A percentile compares a stretch with the other conserved stretches of the same genome.
Evolutionary conservation across 2,329 filamentous ascomycete genomes (phyloP).

Genomic region (Xylaria sp.): DNA sequence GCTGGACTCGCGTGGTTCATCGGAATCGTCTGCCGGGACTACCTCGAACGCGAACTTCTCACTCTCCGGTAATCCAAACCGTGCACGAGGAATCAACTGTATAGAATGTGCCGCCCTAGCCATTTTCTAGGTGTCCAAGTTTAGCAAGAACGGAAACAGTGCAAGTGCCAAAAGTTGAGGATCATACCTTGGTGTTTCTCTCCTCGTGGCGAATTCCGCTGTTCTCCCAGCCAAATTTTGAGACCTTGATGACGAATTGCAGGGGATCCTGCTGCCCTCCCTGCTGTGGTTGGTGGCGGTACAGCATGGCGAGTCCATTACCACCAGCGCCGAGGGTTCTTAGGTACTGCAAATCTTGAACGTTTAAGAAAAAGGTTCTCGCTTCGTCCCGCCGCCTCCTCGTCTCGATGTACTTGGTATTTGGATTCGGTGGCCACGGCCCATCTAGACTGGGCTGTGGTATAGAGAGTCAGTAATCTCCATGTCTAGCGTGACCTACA

Average conservation of each 20-base stretch:
- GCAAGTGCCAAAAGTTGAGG: not conserved
- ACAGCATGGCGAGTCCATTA: constrained; percentile 14
- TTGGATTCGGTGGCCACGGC: not conserved
- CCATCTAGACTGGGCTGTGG: not conserved
- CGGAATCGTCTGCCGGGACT: constrained; percentile 23
- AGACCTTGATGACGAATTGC: constrained; percentile 25
- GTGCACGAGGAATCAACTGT: constrained; percentile 29
- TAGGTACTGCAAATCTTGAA: not conserved
- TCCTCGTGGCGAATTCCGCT: not conserved
- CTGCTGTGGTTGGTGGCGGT: not conserved
- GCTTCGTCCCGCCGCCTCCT: not conserved
- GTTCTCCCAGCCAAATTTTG: not conserved
- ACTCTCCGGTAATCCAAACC: constrained; percentile 9
- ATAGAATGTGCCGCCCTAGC: constrained; percentile 39
- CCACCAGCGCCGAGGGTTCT: constrained; percentile 20
- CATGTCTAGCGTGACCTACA: not conserved
- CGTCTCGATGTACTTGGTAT: not conserved
- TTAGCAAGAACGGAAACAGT: not conserved
- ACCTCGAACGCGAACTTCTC: not conserved
- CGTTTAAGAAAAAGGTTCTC: not conserved
- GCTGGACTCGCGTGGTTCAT: constrained; percentile 24
- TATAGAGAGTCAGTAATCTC: not conserved
- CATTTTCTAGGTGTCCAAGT: constrained; percentile 29
- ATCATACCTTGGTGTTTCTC: constrained; percentile 6
- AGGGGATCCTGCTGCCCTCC: not conserved